These are phyloP conservation scores for Histomonas meleagridis DNA, from an alignment of 208 protist genomes.

Conservation along the genomic window DNA sequence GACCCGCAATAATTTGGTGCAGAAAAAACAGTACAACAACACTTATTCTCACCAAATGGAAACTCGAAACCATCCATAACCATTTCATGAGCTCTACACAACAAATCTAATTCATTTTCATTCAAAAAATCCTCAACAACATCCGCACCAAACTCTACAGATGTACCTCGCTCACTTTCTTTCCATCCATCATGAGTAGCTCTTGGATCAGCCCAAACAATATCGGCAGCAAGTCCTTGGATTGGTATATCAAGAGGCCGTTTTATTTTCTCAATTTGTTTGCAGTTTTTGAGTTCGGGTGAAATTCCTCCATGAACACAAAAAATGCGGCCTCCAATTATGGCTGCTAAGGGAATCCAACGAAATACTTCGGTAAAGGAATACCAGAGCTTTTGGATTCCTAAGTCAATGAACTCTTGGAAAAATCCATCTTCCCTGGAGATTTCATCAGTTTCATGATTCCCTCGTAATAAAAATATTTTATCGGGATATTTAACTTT, in stretches of 20 bases:
- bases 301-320: slow-evolving; percentile 68
- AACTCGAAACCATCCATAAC: slow-evolving; percentile 78
- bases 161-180: slow-evolving; percentile 91
- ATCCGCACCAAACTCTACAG: slow-evolving; percentile 89
- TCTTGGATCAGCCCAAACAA: slow-evolving; percentile 96
- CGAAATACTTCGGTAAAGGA: background rate
- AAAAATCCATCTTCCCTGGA: slow-evolving; percentile 60
- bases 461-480: slow-evolving; percentile 84
- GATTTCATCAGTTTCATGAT: slow-evolving; percentile 89
- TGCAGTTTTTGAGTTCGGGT: background rate
- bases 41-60: slow-evolving; percentile 79
- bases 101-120: slow-evolving; percentile 93
- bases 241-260: background rate
- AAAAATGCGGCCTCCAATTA: slow-evolving; percentile 81
- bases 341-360: background rate
- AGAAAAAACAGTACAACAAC: slow-evolving; percentile 97
- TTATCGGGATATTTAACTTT: slow-evolving; percentile 76
- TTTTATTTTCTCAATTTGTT: background rate
- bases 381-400: background rate
- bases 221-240: slow-evolving; percentile 83
- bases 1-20: slow-evolving; percentile 97
- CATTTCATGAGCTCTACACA: slow-evolving; percentile 94
- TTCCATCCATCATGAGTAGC: slow-evolving; percentile 68
- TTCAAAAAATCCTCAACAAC: slow-evolving; percentile 90
- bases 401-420: background rate